Conservation (phyloP, 768 basidiomycete species). For the Rhodotorula taiwanensis region DNA sequence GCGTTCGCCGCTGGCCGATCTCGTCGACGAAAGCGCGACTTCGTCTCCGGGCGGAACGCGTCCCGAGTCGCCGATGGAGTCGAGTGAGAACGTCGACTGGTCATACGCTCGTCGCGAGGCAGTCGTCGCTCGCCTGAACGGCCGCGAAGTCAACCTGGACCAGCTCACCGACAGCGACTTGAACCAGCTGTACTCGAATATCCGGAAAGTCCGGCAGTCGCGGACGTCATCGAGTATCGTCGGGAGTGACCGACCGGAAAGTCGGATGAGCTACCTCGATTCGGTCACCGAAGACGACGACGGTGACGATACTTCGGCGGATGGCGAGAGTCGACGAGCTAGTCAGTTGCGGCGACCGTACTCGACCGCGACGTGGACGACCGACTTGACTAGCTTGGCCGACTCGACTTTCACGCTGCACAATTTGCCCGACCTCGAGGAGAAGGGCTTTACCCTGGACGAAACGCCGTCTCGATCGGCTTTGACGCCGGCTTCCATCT, state of each 20-base stretch:
- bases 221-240: slow-evolving; percentile 55
- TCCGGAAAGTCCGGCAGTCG: slow-evolving; percentile 82
- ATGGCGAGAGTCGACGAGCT: neutral
- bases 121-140: slow-evolving; percentile 69
- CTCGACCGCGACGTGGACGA: slow-evolving; percentile 62
- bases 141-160: slow-evolving; percentile 80
- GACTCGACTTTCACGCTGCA: slow-evolving; percentile 50
- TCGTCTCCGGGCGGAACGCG: slow-evolving; percentile 50
- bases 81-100: slow-evolving; percentile 82
- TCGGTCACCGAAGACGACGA: slow-evolving; percentile 37
- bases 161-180: slow-evolving; percentile 90
- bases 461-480: neutral
- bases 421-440: slow-evolving; percentile 58
- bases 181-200: slow-evolving; percentile 65
- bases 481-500: slow-evolving; percentile 4
- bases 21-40: slow-evolving; percentile 54
- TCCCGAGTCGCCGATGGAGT: slow-evolving; percentile 67
- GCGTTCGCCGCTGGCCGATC: slow-evolving; percentile 49
- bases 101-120: slow-evolving; percentile 94
- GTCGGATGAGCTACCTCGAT: slow-evolving; percentile 46
- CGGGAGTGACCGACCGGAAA: slow-evolving; percentile 73
- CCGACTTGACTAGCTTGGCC: slow-evolving; percentile 74
- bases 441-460: slow-evolving; percentile 44
- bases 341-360: slow-evolving; percentile 52
- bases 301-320: slow-evolving; percentile 31